Base-by-base conservation (phyloP, 257 asterid species). In the Gentiana macrophylla region DNA sequence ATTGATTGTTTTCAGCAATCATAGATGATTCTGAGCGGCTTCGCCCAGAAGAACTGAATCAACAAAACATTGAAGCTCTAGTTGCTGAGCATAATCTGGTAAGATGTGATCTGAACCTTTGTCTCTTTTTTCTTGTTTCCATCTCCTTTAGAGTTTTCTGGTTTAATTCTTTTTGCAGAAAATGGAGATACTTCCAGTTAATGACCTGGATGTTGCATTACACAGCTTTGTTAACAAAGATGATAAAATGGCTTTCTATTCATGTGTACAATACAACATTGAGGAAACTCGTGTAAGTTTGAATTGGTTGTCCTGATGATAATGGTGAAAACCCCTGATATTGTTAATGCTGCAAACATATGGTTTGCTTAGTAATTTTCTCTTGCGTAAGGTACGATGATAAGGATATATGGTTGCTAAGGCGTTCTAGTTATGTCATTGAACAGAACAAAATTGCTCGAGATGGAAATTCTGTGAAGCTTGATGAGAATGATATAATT, bases 31-130 rank as follows among this genome's bases (percentile, higher is more conserved):
- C 89, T 53, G 98, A 91, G 59, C 79, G 86, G 69, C 92, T 91
- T 61, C 94, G 95, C 36, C 98, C 98, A 10, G 96, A 91, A 72
- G 96, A 91, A 69, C 72, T 91, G 79, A 91, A 91, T 76, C 98
- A 91, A 76, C 93, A 81, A 67, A 91, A 87, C 50, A 91, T 91
- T 65, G 98, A 91, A 80, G 98, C 96, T 65, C 78, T 91, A 65
- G 98, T 91, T 73, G 96, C 98, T 65, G 96, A 91, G 78, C 84
- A 94, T 78, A 91, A 91, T 77, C 82, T 91, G 96, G 98, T 87
- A 81, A 56, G 15, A 15, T 54, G 47, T 68, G 55, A 9, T 52
- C 59, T 65, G 37, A 55, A 45, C 53, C 10, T 49, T 73, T 32
- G 53, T 71, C 56, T 62, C 66, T 44, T 55, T 58, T 9, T 57